Conservation (phyloP, 805 yeast species). For the Starmera dryadoides region DNA sequence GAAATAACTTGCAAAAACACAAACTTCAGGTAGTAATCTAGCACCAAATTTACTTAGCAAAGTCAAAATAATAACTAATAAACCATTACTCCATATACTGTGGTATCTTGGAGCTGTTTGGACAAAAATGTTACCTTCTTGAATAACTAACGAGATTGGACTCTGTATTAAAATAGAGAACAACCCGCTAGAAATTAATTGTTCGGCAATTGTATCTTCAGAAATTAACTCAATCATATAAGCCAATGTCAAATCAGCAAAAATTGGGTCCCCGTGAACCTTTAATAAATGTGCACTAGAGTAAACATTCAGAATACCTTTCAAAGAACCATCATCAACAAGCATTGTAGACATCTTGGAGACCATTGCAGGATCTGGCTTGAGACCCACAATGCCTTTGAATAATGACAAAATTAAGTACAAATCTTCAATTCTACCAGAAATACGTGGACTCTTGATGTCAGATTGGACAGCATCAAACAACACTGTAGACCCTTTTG, state of each 20-base stretch:
- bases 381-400: conserved; percentile 45
- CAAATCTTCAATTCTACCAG: conserved; percentile 57
- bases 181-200: conserved; percentile 55
- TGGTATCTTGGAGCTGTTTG: conserved; percentile 51
- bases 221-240: conserved; percentile 64
- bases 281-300: conserved; percentile 58
- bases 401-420: conserved; percentile 56
- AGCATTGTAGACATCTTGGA: conserved; percentile 44
- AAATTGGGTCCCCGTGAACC: conserved; percentile 54
- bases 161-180: conserved; percentile 66
- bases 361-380: conserved; percentile 40
- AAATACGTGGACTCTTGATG: conserved; percentile 28
- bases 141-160: conserved; percentile 59
- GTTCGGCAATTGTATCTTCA: conserved; percentile 57
- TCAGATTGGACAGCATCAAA: conserved; percentile 53
- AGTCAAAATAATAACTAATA: conserved; percentile 58
- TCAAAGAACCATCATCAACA: conserved; percentile 51
- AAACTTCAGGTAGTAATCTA: conserved; percentile 54
- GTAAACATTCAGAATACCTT: conserved; percentile 56
- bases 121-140: conserved; percentile 54
- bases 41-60: conserved; percentile 58
- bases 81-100: conserved; percentile 79
- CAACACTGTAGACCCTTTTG: conserved; percentile 57
- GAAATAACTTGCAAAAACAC: conserved; percentile 56
- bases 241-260: conserved; percentile 65